A percentile compares a stretch with the other conserved stretches of the same genome.
phyloP scores from a whole-genome alignment of 148 eudicot species.

The Camellia granthamiana region DNA sequence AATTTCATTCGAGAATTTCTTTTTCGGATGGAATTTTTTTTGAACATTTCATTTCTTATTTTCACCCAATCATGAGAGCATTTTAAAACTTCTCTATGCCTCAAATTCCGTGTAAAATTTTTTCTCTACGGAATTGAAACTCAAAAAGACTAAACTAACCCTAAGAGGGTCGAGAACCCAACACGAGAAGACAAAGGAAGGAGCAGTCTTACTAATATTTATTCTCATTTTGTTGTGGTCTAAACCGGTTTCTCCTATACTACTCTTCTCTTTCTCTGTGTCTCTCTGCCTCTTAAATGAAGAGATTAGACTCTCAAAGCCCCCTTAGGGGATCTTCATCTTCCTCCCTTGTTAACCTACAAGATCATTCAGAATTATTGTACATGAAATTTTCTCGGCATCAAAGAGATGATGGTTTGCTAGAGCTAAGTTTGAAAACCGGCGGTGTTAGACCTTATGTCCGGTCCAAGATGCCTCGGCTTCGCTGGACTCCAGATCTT shows the following conservation, averaged over 20 bases:
- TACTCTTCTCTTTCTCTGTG: not conserved
- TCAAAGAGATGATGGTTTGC: not conserved
- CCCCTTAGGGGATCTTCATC: constrained; percentile 16
- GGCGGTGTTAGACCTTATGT: constrained; percentile 48
- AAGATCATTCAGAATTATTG: constrained; percentile 6
- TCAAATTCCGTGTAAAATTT: constrained; percentile 23
- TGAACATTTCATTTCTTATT: not conserved
- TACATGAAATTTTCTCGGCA: not conserved
- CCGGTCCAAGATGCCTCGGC: constrained; percentile 55
- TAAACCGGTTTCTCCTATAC: constrained; percentile 4
- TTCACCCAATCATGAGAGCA: constrained; percentile 25
- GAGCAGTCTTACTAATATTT: constrained; percentile 18
- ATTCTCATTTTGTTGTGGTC: constrained; percentile 17
- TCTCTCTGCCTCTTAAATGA: constrained; percentile 14
- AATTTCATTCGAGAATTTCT: not conserved
- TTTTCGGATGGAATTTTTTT: not conserved
- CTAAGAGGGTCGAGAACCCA: constrained; percentile 13
- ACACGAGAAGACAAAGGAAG: constrained; percentile 25
- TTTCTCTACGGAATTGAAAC: constrained; percentile 7
- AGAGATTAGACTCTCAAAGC: constrained; percentile 17
- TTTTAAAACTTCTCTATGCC: constrained; percentile 25
- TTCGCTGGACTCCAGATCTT: constrained; percentile 70
- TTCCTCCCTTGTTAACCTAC: constrained; percentile 5
- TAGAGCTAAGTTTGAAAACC: constrained; percentile 17
- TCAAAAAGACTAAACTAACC: constrained; percentile 34